Percentiles rank a stretch among this genome's conserved stretches.
Conservation (phyloP, 192 early-diverging fungal species). For the Entrophospora sp. region DNA sequence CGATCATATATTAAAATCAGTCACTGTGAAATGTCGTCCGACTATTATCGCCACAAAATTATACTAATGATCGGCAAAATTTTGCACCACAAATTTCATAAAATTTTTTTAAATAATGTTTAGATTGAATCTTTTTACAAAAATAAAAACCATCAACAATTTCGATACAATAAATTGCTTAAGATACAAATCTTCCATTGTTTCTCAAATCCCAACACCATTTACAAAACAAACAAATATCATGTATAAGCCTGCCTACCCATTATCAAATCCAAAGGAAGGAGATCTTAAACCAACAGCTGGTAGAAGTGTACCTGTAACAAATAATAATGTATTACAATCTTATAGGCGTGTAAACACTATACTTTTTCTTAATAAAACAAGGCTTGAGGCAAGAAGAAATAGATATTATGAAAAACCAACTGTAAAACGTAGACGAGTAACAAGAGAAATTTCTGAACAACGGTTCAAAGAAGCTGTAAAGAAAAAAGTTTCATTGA, state of each 20-base stretch:
- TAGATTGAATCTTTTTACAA: too few relatives aligned
- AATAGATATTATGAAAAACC: constrained; percentile 62
- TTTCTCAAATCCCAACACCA: neutral
- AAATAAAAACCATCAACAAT: too few relatives aligned
- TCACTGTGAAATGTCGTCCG: too few relatives aligned
- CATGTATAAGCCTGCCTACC: neutral
- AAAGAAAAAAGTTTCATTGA: constrained; percentile 51
- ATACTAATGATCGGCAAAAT: too few relatives aligned
- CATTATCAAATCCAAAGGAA: neutral
- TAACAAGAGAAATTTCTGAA: constrained; percentile 42
- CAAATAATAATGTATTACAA: constrained; percentile 24
- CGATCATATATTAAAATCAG: too few relatives aligned
- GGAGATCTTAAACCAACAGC: neutral
- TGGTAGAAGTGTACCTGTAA: constrained; percentile 47
- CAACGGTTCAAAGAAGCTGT: constrained; percentile 51
- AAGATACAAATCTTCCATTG: too few relatives aligned
- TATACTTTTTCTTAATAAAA: constrained; percentile 47
- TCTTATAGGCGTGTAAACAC: constrained; percentile 49
- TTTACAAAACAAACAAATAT: neutral
- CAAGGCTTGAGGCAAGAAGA: constrained; percentile 45
- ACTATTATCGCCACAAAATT: too few relatives aligned
- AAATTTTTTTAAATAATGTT: too few relatives aligned
- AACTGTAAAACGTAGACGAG: constrained; percentile 50
- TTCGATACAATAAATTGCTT: too few relatives aligned
- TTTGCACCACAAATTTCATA: too few relatives aligned